Base-by-base conservation (phyloP, 2,329 filamentous ascomycete species). In the Zelopaecilomyces penicillatus region DNA sequence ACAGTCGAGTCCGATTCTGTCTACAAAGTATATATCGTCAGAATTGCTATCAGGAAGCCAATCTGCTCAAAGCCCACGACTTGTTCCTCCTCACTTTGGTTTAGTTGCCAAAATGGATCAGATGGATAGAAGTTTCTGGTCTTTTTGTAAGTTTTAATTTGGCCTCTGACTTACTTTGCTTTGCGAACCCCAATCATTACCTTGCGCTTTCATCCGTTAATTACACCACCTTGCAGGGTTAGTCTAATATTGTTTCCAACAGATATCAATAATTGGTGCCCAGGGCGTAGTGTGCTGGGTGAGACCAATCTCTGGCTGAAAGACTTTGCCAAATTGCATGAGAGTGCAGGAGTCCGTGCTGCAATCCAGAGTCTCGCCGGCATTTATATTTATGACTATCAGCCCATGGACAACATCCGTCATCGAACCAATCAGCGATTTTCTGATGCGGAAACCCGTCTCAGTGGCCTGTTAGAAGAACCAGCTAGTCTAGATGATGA, bases 281-380 rank as follows among this genome's bases (percentile, higher is more conserved):
- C 65, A 1, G 66, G 66, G 5, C 57, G 66, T 38, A 68, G 62
- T 44, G 58, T 69, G 11, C 51, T 68, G 3, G 46, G 48, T 5
- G 59, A 56, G 10, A 66, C 65, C 19, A 69, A 69, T 45, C 54
- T 65, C 2, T 69, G 66, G 66, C 50, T 67, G 11, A 58, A 56
- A 7, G 64, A 69, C 36, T 65, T 69, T 39, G 64, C 63, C 5
- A 55, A 58, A n/a, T 65, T 68, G 62, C 60, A 64, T 26, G 55
- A 60, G 27, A 58, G 56, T 28, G 46, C 52, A 10, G 64, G 64
- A 19, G 62, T 69, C 6, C 52, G 57, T 4, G 54, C 58, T 28
- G 66, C 66, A 5, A 66, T 69, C n/a, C 62, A 66, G 37, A 65
- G 65, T 26, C 54, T 69, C 3, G 64, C 65, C 3, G 65, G 65